phyloP scores from a whole-genome alignment of 73 alveolate genomes.

The Tetrahymena elliotti region DNA sequence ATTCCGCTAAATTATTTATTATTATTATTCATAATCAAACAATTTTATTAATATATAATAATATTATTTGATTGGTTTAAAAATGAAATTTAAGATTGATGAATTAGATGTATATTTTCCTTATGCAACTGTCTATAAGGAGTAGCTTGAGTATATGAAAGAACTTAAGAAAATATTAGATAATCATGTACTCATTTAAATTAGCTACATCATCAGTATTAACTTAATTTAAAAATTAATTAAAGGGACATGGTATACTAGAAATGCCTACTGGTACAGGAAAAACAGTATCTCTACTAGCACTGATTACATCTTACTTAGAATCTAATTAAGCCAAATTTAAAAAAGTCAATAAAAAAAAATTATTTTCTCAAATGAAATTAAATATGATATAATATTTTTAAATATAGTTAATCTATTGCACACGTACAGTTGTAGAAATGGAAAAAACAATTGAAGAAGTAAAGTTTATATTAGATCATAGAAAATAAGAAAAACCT shows the following conservation, averaged over 20 bases:
- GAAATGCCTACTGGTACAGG: constrained; percentile 93
- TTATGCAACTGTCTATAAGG: constrained; percentile 64
- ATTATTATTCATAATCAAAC: background rate
- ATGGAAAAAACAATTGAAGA: constrained; percentile 80
- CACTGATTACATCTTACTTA: constrained; percentile 54
- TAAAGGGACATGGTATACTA: constrained; percentile 69
- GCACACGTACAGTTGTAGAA: constrained; percentile 81
- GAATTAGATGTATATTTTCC: constrained; percentile 61
- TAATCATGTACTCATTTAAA: background rate
- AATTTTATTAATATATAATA: background rate
- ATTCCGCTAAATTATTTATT: background rate
- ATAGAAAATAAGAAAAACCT: constrained; percentile 50
- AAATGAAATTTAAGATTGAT: constrained; percentile 48
- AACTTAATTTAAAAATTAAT: background rate
- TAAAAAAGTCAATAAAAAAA: background rate
- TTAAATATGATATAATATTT: background rate
- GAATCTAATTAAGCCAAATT: constrained; percentile 16
- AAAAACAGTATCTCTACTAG: constrained; percentile 68
- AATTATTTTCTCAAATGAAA: background rate
- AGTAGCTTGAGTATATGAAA: constrained; percentile 61
- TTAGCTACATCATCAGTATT: background rate
- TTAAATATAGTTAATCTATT: constrained; percentile 52
- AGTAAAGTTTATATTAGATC: constrained; percentile 46
- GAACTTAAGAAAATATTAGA: constrained; percentile 57
- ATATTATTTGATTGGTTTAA: background rate